A percentile compares a stretch with the other conserved stretches of the same genome.
Evolutionary conservation across 805 yeast species (phyloP).

Genomic region (Debaryomyces maramus): DNA sequence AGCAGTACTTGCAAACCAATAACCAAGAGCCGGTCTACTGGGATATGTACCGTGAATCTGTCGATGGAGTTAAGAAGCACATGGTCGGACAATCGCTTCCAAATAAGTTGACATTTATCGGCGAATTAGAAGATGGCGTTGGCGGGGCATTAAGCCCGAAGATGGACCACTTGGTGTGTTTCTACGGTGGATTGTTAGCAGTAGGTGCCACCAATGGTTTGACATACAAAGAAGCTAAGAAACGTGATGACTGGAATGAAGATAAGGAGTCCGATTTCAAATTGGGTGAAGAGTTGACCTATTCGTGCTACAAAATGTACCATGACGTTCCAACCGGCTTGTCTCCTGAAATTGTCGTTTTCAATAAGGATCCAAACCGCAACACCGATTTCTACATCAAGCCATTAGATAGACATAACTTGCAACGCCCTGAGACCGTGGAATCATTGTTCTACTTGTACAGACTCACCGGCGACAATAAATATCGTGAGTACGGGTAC

Average conservation of each 20-base stretch:
- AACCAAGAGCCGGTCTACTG: slow-evolving; percentile 60
- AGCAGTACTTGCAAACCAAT: slow-evolving; percentile 80
- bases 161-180: slow-evolving; percentile 93
- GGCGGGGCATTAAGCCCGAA: slow-evolving; percentile 59
- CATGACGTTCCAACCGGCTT: slow-evolving; percentile 71
- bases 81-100: slow-evolving; percentile 63
- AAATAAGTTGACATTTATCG: slow-evolving; percentile 62
- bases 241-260: slow-evolving; percentile 55
- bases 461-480: slow-evolving; percentile 75
- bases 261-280: slow-evolving; percentile 61
- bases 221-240: slow-evolving; percentile 54
- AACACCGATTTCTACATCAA: slow-evolving; percentile 65
- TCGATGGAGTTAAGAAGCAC: slow-evolving; percentile 72
- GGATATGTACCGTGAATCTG: slow-evolving; percentile 74
- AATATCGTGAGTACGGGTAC: slow-evolving; percentile 88
- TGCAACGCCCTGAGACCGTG: slow-evolving; percentile 93
- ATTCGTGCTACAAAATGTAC: slow-evolving; percentile 85
- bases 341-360: slow-evolving; percentile 85
- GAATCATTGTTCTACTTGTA: slow-evolving; percentile 81
- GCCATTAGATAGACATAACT: slow-evolving; percentile 72
- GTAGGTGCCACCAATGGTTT: slow-evolving; percentile 85
- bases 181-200: slow-evolving; percentile 85
- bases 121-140: slow-evolving; percentile 76
- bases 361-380: slow-evolving; percentile 54
- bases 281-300: slow-evolving; percentile 71